These are phyloP conservation scores for Podospora tetraspora DNA, from an alignment of 495 filamentous ascomycete species.

Conservation along the genomic window DNA sequence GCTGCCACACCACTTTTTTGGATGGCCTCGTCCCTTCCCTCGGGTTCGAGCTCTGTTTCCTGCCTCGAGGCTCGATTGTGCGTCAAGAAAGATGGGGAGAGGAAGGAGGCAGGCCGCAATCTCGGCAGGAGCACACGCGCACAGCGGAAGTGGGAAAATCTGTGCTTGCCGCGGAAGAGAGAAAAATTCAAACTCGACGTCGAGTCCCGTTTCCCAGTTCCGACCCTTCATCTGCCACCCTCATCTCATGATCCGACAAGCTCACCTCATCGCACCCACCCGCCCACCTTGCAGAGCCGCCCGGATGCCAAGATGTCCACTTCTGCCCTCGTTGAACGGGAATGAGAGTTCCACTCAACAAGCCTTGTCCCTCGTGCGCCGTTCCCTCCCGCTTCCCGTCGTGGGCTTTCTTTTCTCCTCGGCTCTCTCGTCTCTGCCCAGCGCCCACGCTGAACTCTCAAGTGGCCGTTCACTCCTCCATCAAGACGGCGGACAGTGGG, in stretches of 20 bases:
- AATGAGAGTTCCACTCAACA: not conserved
- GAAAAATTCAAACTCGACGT: not conserved
- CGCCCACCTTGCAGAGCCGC: conserved; percentile 6
- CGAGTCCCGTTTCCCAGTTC: conserved; percentile 1
- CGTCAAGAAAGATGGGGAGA: not conserved
- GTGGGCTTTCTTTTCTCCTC: not conserved
- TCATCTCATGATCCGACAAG: not conserved
- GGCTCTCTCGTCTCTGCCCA: not conserved
- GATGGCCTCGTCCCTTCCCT: conserved; percentile 5
- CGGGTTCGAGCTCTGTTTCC: conserved; percentile 1
- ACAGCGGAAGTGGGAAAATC: not conserved
- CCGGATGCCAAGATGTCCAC: conserved; percentile 2
- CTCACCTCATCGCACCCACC: not conserved
- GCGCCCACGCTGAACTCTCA: not conserved
- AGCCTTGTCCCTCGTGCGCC: not conserved
- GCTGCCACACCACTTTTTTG: conserved; percentile 21
- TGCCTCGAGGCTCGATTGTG: not conserved
- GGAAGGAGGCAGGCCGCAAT: not conserved
- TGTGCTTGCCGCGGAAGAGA: conserved; percentile 9
- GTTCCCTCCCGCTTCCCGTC: conserved; percentile 7
- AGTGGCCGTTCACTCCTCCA: no score
- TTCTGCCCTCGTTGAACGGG: not conserved
- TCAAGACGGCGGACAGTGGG: not conserved
- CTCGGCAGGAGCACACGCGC: not conserved
- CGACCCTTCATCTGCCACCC: not conserved